Evolutionary conservation across 306 rosid genomes (phyloP), one percentile per base, ranked within the genome.

Genomic region (Trifolium fragiferum): DNA sequence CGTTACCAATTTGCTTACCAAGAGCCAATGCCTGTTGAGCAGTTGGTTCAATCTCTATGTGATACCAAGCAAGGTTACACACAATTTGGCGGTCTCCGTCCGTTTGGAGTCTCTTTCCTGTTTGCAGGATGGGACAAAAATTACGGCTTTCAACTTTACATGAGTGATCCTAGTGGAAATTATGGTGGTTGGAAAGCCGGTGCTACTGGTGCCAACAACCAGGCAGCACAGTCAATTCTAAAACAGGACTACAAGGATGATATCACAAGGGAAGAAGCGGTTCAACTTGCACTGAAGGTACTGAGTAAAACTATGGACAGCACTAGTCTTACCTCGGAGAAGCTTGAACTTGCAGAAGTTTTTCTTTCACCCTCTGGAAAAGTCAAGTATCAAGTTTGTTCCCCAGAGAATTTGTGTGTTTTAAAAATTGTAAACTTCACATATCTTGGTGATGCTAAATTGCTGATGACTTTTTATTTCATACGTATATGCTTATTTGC

Each of bases 121-220:
- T 84, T 84, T 16, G 87, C 87, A 6, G 87, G 87, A 6, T 84
- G 87, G 87, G 85, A 84, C 81, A 84, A 84, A 54, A 84, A 84
- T 25, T 84, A 40, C n/a, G 87, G 87, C 62, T 81, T 84, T 70
- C 87, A 84, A 66, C 85, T 84, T 23, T 84, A 84, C 81, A 81
- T 76, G 82, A 84, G 85, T 50, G 87, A 84, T 49, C 87, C 87
- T 13, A 84, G 87, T 78, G 85, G 87, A 41, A 84, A 84, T 33
- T 84, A 84, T 44, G 87, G 87, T n/a, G 87, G 87, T 33, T 84
- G 87, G 87, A 84, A 84, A 78, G 87, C 87, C 10, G 79, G 83
- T 32, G 87, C 87, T 46, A 70, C 81, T 35, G 87, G 87, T 57
- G 87, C 87, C 58, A 84, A 84, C 70, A 84, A 81, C 78, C 87